Evolutionary conservation across 352 stramenopile species (phyloP).

Genomic region (Pythium phragmitis): DNA sequence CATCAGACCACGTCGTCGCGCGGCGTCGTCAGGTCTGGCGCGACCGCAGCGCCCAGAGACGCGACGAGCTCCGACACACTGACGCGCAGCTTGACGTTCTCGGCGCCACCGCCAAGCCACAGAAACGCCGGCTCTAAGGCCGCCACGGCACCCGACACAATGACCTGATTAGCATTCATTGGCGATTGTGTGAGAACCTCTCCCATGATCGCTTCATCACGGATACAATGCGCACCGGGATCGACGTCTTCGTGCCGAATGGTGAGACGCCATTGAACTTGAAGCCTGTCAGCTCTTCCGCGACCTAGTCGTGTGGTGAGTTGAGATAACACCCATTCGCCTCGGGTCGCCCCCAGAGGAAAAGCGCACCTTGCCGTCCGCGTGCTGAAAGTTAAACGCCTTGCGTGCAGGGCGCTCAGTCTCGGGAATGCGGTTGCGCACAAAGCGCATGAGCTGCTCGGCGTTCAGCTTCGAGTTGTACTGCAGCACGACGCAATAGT

Average conservation of each 20-base stretch:
- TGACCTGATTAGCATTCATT: constrained; percentile 41
- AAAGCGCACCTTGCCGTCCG: constrained; percentile 43
- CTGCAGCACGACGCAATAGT: constrained; percentile 85
- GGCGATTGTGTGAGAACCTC: not conserved
- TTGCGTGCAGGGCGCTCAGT: constrained; percentile 60
- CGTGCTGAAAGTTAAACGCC: constrained; percentile 89
- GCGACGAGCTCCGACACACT: constrained; percentile 60
- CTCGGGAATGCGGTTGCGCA: constrained; percentile 61
- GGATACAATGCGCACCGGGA: constrained; percentile 44
- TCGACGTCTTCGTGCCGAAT: constrained; percentile 70
- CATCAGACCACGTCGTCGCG: constrained; percentile 34
- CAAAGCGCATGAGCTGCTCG: constrained; percentile 81
- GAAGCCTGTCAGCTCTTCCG: constrained; percentile 80
- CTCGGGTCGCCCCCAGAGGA: not conserved
- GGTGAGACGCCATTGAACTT: constrained; percentile 81
- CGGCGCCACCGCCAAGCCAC: constrained; percentile 78
- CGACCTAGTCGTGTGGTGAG: constrained; percentile 33
- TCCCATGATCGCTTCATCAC: not conserved
- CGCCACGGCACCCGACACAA: constrained; percentile 59
- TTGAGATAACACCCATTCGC: not conserved
- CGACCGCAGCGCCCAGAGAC: constrained; percentile 52
- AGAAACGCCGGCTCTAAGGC: constrained; percentile 58
- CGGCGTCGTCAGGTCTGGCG: constrained; percentile 54
- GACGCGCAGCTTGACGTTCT: constrained; percentile 79
- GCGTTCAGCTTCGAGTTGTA: constrained; percentile 84